phyloP scores from a whole-genome alignment of 106 monocot genomes.

The Xerophyta viscosa region DNA sequence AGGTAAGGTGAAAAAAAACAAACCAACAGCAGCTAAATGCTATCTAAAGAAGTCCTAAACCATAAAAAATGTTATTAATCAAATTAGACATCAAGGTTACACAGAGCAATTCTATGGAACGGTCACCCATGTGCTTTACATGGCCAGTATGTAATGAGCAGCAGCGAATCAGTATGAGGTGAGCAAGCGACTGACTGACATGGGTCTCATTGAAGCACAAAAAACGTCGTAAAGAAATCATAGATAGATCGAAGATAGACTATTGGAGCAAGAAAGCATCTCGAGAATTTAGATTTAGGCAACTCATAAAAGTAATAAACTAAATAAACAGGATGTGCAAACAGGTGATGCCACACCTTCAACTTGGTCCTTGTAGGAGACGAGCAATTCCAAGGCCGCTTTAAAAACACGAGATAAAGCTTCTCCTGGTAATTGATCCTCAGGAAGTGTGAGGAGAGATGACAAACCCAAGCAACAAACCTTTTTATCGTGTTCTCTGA shows the following conservation, averaged over 20 bases:
- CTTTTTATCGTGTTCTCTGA: conserved; percentile 96
- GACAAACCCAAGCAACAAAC: conserved; percentile 93
- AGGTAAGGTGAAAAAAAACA: not conserved
- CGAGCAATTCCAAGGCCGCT: conserved; percentile 78
- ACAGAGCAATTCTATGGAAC: too few species aligned
- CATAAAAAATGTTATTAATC: too few species aligned
- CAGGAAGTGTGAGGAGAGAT: conserved; percentile 72
- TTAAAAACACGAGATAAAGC: conserved; percentile 71
- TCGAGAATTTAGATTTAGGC: not conserved
- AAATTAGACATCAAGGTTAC: too few species aligned
- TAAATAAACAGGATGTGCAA: too few species aligned
- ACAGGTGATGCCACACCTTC: conserved; percentile 44
- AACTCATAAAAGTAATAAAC: not conserved
- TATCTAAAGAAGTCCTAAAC: too few species aligned
- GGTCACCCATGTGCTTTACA: too few species aligned
- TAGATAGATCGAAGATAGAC: too few species aligned
- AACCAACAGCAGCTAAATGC: not conserved
- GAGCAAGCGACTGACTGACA: too few species aligned
- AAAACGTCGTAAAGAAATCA: too few species aligned
- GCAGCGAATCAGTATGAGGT: too few species aligned
- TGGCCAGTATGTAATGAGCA: too few species aligned
- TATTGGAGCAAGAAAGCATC: not conserved
- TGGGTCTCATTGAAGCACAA: too few species aligned
- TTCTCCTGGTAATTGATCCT: conserved; percentile 62
- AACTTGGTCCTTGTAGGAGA: conserved; percentile 90